Percentiles rank a stretch among this genome's conserved stretches.
Conservation (phyloP, 495 filamentous ascomycete genomes). For the Neurospora intermedia region DNA sequence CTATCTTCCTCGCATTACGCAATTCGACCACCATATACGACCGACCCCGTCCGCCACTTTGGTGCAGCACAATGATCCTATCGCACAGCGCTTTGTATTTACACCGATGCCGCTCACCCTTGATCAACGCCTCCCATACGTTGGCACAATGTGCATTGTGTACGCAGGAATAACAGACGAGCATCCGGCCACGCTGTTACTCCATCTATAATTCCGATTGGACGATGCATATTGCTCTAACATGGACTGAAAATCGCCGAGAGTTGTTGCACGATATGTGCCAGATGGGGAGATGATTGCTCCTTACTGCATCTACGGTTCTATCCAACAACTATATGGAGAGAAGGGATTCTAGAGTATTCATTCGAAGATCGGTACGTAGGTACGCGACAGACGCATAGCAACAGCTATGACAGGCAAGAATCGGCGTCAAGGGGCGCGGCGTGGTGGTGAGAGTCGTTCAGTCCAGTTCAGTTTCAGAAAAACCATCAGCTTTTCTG, state of each 20-base stretch:
- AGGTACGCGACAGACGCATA: neutral
- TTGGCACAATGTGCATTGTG: neutral
- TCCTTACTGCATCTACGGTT: neutral
- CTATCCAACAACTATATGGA: no score
- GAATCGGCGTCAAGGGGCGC: neutral
- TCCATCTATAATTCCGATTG: neutral
- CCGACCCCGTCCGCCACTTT: neutral
- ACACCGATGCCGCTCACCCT: neutral
- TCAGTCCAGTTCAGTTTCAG: neutral
- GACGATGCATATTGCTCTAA: neutral
- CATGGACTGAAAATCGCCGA: neutral
- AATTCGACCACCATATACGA: neutral
- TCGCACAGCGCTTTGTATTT: neutral
- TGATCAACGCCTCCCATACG: neutral
- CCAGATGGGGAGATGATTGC: neutral
- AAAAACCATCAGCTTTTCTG: neutral
- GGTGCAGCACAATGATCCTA: neutral
- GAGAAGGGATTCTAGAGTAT: neutral
- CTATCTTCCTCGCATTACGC: neutral
- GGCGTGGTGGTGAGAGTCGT: neutral
- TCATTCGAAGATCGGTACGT: neutral
- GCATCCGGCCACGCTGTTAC: neutral
- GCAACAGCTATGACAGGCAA: neutral
- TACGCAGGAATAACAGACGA: neutral
- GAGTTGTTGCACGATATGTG: neutral